Evolutionary conservation across 2,329 filamentous ascomycete species (phyloP), one percentile per base, ranked within the genome.

Genomic region (Metarhizium guizhouense): DNA sequence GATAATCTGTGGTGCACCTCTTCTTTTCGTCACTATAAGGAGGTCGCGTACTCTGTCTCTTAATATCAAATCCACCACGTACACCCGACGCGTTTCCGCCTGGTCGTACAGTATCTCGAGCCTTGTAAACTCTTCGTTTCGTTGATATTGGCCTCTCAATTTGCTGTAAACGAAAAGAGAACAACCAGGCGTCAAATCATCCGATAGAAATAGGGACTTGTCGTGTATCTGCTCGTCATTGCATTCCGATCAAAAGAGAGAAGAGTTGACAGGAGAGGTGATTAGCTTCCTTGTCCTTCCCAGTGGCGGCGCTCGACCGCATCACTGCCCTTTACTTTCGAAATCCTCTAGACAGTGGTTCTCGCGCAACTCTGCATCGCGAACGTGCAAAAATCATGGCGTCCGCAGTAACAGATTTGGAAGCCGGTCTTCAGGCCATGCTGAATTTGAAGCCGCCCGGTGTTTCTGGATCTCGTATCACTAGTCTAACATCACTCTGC

Each of bases 381-480:
- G 52, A 56, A 49, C 60, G 53, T 59, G 51, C 55, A 56, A 51
- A 54, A 54, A 54, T 45, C 72, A 90, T 90, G 85, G 85, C 87
- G 72, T 87, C 90, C 70, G 84, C 89, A 74, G 87, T 96, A 82
- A 85, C 88, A 76, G 92, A 97, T 72, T 78, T 99, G 75, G 93
- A 95, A 75, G 81, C 85, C 67, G 87, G 88, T 73, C 83, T 99
- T 69, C 90, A 94, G 77, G 92, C 88, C 68, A 92, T 99, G 85
- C 87, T 93, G 67, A 81, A 82, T 63, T 79, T 96, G 68, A 97
- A 96, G 75, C 87, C 94, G 48, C 94, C 94, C 54, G 94, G 94
- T 69, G 91, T 96, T 57, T 95, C 92, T 60, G 92, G 91, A 64
- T 90, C 90, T 63, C 93, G 94, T 74, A 96, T 99, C 72, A 83